Base-by-base conservation (phyloP, 495 filamentous ascomycete species). In the Penicillium atrosanguineum region DNA sequence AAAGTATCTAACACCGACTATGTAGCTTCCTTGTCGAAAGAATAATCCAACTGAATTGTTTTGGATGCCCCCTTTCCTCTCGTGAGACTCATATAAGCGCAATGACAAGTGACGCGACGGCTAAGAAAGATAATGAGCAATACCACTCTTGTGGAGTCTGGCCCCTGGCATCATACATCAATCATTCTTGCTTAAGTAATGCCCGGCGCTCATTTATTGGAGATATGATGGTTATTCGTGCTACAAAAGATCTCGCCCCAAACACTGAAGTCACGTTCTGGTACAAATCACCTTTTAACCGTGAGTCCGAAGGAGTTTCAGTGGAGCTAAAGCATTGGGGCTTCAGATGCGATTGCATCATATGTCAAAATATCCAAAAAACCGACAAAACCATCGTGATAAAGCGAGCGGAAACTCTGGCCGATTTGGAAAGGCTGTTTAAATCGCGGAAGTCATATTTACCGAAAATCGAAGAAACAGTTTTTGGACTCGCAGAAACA, bases 181-280 rank as follows among this genome's bases (percentile, higher is more conserved):
- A 85, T 58, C 82, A 85, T 55, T 73, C 71, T 21, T 85, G 82
- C 57, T 6, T 73, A 44, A 59, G 64, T 18, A 85, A 80, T 54
- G 62, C 65, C 15, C 37, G 44, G 3, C 72, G 78, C 20, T 60
- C 75, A 19, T 84, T 83, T 62, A 79, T 85, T 52, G 80, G 83
- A 40, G 83, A 86, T 58, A 74, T 87, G 70, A 76, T 79, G 67
- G 67, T 85, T 44, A 53, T 83, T 20, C 79, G 81, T n/a, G 81
- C 83, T 0, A 60, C 67, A 8, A 52, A 56, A 19, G 62, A 77
- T 56, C 65, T 87, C 8, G 60, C 63, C 4, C 46, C 69, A 0
- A 69, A 76, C 48, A 77, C 79, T 14, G 83, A 86, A 56, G 42
- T 87, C 20, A 77, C 70, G 0, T 62, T 69, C 44, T 61, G 57